phyloP scores from a whole-genome alignment of 2,329 filamentous ascomycete genomes.

The Stagonosporopsis vannaccii region DNA sequence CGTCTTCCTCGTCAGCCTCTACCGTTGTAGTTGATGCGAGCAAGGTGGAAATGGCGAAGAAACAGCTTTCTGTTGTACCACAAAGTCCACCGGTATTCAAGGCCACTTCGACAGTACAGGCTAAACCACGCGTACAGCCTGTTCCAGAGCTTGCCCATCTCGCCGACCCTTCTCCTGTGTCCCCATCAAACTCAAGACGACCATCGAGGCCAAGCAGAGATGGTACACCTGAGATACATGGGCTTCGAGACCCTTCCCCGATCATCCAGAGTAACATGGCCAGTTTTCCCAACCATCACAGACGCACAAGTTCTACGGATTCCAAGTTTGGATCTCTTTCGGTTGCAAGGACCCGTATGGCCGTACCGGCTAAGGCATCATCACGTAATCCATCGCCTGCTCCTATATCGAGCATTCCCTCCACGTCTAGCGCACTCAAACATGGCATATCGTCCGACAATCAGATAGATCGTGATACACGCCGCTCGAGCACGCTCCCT shows the following conservation, averaged over 20 bases:
- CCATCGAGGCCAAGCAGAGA: slow-evolving; percentile 56
- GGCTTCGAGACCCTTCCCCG: slow-evolving; percentile 57
- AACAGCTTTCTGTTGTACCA: slow-evolving; percentile 48
- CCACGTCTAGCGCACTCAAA: slow-evolving; percentile 33
- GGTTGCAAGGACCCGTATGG: slow-evolving; percentile 33
- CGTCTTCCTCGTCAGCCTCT: slow-evolving; percentile 75
- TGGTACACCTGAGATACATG: slow-evolving; percentile 53
- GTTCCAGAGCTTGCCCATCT: slow-evolving; percentile 59
- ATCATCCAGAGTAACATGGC: slow-evolving; percentile 65
- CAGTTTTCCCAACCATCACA: slow-evolving; percentile 58
- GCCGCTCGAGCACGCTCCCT: slow-evolving; percentile 51
- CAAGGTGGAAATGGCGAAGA: slow-evolving; percentile 49
- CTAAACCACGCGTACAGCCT: slow-evolving; percentile 35
- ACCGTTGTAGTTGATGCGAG: slow-evolving; percentile 66
- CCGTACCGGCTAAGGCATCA: slow-evolving; percentile 39
- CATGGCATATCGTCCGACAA: slow-evolving; percentile 52
- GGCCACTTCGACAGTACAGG: slow-evolving; percentile 2
- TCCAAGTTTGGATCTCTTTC: slow-evolving; percentile 36
- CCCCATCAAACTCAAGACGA: slow-evolving; percentile 56
- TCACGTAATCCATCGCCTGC: slow-evolving; percentile 51
- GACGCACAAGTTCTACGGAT: slow-evolving; percentile 59
- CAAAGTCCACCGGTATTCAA: slow-evolving; percentile 58
- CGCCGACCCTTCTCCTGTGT: slow-evolving; percentile 65
- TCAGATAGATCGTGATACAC: slow-evolving; percentile 43
- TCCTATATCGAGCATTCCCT: slow-evolving; percentile 40